phyloP scores from a whole-genome alignment of 495 filamentous ascomycete genomes.

The Aspergillus wentii region DNA sequence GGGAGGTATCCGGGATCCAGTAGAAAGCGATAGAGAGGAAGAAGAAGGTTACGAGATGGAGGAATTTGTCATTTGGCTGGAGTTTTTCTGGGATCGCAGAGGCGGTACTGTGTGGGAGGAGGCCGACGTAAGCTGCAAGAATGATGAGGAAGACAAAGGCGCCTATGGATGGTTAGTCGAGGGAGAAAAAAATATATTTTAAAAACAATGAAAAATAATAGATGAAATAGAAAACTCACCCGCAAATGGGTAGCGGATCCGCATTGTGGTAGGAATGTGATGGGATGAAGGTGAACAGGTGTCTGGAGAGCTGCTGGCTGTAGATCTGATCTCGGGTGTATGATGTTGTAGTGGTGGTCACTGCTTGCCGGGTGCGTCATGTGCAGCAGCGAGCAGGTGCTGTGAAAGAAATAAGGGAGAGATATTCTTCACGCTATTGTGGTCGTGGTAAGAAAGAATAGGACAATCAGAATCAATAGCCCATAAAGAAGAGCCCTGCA shows the following conservation, averaged over 20 bases:
- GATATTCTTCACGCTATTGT: no score
- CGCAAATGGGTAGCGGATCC: conserved; percentile 70
- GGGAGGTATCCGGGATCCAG: conserved; percentile 90
- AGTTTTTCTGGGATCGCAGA: conserved; percentile 63
- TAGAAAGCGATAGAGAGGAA: conserved; percentile 83
- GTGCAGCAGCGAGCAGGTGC: conserved; percentile 17
- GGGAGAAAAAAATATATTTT: conserved; percentile 3
- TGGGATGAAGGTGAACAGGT: conserved; percentile 2
- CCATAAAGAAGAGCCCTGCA: no score
- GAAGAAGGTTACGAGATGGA: conserved; percentile 90
- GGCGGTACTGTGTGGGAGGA: conserved; percentile 54
- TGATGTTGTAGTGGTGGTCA: no score
- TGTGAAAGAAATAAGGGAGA: no score
- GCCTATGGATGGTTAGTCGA: conserved; percentile 52
- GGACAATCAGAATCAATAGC: no score
- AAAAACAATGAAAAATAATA: neutral
- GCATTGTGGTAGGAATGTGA: conserved; percentile 41
- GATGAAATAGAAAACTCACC: conserved; percentile 38
- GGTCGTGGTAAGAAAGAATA: no score
- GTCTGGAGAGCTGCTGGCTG: conserved; percentile 8
- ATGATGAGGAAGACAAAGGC: conserved; percentile 74
- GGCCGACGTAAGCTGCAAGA: conserved; percentile 71
- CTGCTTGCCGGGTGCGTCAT: conserved; percentile 32
- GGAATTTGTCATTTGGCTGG: conserved; percentile 77
- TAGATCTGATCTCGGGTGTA: conserved; percentile 14